These are phyloP conservation scores for Trichoderma gamsii DNA, from an alignment of 495 filamentous ascomycete genomes.

Conservation along the genomic window DNA sequence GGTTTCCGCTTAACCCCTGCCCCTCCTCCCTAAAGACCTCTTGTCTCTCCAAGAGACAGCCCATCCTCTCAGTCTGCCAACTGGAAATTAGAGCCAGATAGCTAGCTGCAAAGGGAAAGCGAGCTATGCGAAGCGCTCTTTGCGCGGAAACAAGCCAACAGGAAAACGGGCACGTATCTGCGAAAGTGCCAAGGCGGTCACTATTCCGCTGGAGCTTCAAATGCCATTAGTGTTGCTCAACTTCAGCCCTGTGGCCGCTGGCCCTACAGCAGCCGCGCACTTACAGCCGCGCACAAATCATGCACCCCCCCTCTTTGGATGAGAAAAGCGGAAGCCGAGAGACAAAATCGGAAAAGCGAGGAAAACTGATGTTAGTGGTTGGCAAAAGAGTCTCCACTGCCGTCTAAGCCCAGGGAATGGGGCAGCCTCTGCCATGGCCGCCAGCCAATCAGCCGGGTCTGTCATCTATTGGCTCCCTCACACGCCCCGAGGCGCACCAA, in stretches of 20 bases:
- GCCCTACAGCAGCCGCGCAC: conserved; percentile 2
- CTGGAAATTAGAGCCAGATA: neutral
- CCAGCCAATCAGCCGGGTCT: conserved; percentile 1
- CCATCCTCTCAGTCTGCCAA: neutral
- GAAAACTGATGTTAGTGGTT: neutral
- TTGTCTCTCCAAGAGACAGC: neutral
- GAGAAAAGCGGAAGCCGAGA: neutral
- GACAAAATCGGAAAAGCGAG: neutral
- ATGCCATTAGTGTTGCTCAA: neutral
- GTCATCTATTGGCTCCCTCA: neutral
- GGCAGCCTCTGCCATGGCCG: neutral
- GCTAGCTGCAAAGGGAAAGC: neutral
- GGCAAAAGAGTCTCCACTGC: neutral
- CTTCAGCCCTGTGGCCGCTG: conserved; percentile 12
- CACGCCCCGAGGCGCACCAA: neutral
- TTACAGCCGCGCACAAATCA: neutral
- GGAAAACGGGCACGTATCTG: neutral
- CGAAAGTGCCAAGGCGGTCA: neutral
- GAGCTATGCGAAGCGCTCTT: neutral
- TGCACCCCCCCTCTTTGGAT: too few species aligned
- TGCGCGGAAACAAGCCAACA: neutral
- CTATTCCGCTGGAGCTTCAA: neutral
- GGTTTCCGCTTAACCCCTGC: neutral
- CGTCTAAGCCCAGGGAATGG: neutral
- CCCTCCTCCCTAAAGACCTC: neutral